Evolutionary conservation across 2,329 filamentous ascomycete genomes (phyloP).

Genomic region (Colletotrichum higginsianum): DNA sequence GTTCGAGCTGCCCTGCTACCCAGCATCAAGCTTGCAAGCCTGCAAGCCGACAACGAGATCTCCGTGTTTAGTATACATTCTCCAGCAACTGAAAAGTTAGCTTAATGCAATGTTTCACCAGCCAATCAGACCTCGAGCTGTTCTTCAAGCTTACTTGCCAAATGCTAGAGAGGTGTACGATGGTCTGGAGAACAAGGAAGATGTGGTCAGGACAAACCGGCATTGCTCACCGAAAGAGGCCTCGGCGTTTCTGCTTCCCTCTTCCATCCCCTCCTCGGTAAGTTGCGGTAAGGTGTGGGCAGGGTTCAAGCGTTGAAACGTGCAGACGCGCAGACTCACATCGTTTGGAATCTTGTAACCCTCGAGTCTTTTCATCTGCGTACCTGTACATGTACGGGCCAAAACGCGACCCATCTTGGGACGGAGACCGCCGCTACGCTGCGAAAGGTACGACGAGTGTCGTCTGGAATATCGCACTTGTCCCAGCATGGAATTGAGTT

Average conservation of each 20-base stretch:
- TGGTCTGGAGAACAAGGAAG: too few species aligned
- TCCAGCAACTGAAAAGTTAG: too few species aligned
- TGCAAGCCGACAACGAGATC: too few species aligned
- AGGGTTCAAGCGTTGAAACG: conserved; percentile 33
- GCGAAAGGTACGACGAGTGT: conserved; percentile 10
- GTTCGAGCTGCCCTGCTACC: too few species aligned
- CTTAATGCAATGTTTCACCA: too few species aligned
- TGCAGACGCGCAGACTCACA: conserved; percentile 20
- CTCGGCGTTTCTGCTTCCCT: conserved; percentile 8
- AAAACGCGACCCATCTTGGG: conserved; percentile 17
- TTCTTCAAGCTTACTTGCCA: too few species aligned
- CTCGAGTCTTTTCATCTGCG: neutral
- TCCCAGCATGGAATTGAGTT: conserved; percentile 7
- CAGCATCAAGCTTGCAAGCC: neutral
- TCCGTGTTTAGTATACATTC: too few species aligned
- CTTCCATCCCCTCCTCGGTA: neutral
- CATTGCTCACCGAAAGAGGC: conserved; percentile 2
- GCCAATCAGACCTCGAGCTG: too few species aligned
- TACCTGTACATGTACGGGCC: neutral
- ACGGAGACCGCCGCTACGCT: neutral
- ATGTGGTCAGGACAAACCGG: neutral
- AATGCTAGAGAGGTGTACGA: too few species aligned
- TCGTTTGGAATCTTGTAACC: conserved; percentile 35
- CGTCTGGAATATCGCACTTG: conserved; percentile 22
- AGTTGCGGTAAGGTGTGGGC: conserved; percentile 2